Base-by-base conservation (phyloP, 345 rosid species). In the Citrus maxima region DNA sequence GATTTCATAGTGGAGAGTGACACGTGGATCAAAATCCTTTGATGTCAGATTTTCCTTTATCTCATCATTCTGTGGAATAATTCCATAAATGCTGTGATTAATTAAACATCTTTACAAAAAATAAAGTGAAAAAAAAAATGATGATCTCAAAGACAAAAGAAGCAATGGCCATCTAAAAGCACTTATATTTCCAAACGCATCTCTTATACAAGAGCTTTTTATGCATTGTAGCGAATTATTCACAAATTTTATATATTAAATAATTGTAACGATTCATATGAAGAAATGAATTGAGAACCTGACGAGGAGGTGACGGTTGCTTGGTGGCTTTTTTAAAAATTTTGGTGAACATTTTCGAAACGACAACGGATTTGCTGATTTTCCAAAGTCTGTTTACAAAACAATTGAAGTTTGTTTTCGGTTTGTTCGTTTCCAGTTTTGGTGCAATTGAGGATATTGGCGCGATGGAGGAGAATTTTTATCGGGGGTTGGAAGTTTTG, bases 1-100 rank as follows among this genome's bases (percentile, higher is more conserved):
- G 51, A 95, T 83, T 35, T 97, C 98, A 83, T 86, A 89, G 83
- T 95, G 99, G 75, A 90, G 19, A 65, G 81, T 74, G 66, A 90
- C 35, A 46, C 81, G 89, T 3, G 93, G 91, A 74, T 89, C 82
- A 86, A 95, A 75, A 70, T 93, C 91, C 68, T 79, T 72, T 22
- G 76, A 42, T 42, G 77, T 59, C 85, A 73, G 76, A 72, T 75
- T 77, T 85, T 80, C 90, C 77, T 76, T 75, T 19, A 76, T 55
- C 73, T 38, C 83, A 35, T 73, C 40, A 58, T 54, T 61, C 77
- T 59, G 77, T 25, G 73, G 12, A 73, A 79, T 55, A 80, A 76
- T 25, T 10, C 78, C 77, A 16, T 32, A 65, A 82, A 40, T 59
- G 22, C 8, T n/a, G 27, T 1, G 30, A 72, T 22, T 55, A 13